A percentile compares a stretch with the other conserved stretches of the same genome.
phyloP scores from a whole-genome alignment of 2,329 filamentous ascomycete species.

The Capronia epimyces region DNA sequence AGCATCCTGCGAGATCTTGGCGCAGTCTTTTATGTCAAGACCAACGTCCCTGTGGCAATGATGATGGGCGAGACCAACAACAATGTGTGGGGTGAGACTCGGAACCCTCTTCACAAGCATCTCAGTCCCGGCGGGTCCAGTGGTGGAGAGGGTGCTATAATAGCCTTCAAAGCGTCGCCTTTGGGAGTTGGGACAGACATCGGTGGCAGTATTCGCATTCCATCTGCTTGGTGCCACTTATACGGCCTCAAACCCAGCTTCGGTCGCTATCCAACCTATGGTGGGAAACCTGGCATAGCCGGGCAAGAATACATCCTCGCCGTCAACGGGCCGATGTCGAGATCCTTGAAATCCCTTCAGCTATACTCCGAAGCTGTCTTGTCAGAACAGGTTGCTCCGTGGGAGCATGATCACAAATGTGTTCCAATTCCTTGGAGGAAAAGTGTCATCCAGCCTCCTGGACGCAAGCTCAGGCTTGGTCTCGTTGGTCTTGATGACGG shows the following conservation, averaged over 20 bases:
- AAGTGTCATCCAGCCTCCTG: constrained; percentile 33
- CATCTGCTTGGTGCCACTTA: constrained; percentile 36
- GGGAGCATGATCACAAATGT: constrained; percentile 38
- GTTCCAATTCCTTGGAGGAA: constrained; percentile 38
- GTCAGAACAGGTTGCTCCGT: constrained; percentile 33
- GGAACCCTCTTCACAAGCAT: constrained; percentile 35
- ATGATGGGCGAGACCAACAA: constrained; percentile 44
- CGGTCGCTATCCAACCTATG: constrained; percentile 38
- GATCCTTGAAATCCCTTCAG: constrained; percentile 34
- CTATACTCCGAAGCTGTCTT: constrained; percentile 37
- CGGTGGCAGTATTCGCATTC: constrained; percentile 38
- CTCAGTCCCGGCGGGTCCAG: constrained; percentile 36
- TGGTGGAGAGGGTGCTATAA: constrained; percentile 36
- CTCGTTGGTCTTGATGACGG: constrained; percentile 37
- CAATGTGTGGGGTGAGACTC: constrained; percentile 41
- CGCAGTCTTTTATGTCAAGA: constrained; percentile 51
- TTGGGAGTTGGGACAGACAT: constrained; percentile 41
- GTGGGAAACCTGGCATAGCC: constrained; percentile 35
- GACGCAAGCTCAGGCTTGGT: constrained; percentile 36
- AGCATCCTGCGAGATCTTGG: constrained; percentile 38
- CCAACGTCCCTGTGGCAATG: constrained; percentile 48
- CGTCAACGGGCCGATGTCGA: constrained; percentile 38
- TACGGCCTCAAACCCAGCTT: constrained; percentile 40
- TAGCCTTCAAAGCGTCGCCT: constrained; percentile 32
- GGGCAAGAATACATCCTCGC: constrained; percentile 39